Conservation (phyloP, 2,329 filamentous ascomycete species). For the Trichothecium roseum region DNA sequence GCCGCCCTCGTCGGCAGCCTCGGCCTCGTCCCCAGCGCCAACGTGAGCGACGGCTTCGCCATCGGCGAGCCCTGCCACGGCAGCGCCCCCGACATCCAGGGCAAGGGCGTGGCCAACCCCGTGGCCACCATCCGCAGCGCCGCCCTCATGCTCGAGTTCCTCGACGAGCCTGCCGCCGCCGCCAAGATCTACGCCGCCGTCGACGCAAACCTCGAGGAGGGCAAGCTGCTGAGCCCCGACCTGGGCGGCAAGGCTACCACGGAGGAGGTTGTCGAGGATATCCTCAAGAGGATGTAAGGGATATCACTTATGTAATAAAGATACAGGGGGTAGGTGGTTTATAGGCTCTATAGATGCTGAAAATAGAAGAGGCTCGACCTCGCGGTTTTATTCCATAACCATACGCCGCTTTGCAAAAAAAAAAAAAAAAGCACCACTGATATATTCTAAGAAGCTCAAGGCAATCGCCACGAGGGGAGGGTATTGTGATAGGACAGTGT, state of each 20-base stretch:
- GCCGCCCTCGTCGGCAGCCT: conserved; percentile 87
- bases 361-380: too few species aligned
- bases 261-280: conserved; percentile 76
- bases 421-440: too few species aligned
- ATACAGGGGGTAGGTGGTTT: too few species aligned
- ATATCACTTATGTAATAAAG: too few species aligned
- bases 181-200: conserved; percentile 86
- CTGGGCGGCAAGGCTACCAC: conserved; percentile 82
- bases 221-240: conserved; percentile 74
- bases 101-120: conserved; percentile 85
- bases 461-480: too few species aligned
- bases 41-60: conserved; percentile 87
- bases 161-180: conserved; percentile 77
- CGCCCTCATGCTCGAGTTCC: conserved; percentile 92
- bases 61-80: conserved; percentile 98
- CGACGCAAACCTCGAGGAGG: conserved; percentile 80
- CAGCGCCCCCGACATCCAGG: conserved; percentile 90
- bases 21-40: conserved; percentile 87
- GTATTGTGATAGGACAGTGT: too few species aligned
- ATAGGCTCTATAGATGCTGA: too few species aligned
- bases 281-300: conserved; percentile 66
- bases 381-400: too few species aligned
- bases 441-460: too few species aligned
- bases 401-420: too few species aligned
- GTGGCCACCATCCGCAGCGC: conserved; percentile 89